These are phyloP conservation scores for Mycena albidolilacea DNA, from an alignment of 768 basidiomycete genomes.

Conservation along the genomic window DNA sequence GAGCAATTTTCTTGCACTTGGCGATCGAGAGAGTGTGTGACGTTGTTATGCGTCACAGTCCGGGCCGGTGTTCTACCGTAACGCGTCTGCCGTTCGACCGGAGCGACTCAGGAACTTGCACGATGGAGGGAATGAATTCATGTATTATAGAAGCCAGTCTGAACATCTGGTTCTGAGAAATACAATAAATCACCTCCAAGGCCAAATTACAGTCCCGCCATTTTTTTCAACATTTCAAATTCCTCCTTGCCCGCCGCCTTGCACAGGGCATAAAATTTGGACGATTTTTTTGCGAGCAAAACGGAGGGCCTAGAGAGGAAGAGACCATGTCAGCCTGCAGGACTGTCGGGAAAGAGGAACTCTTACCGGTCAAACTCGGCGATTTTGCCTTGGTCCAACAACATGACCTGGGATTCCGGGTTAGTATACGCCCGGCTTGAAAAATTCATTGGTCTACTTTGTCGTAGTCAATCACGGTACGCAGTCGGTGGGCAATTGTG, in stretches of 20 bases:
- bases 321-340: too few species aligned
- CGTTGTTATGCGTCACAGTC: too few species aligned
- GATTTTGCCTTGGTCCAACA: constrained; percentile 78
- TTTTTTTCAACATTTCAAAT: constrained; percentile 75
- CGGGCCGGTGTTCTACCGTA: too few species aligned
- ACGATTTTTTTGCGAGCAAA: constrained; percentile 68
- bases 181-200: too few species aligned
- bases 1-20: too few species aligned
- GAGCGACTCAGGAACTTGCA: too few species aligned
- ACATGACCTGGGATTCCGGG: constrained; percentile 69
- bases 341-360: too few species aligned
- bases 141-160: too few species aligned
- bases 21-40: too few species aligned
- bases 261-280: constrained; percentile 78
- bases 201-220: constrained; percentile 64
- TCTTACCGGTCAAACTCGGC: not conserved
- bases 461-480: constrained; percentile 89
- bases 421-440: not conserved
- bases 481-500: constrained; percentile 86
- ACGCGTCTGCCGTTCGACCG: too few species aligned
- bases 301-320: constrained; percentile 34
- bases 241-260: constrained; percentile 84
- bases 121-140: too few species aligned
- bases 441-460: constrained; percentile 62
- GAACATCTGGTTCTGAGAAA: too few species aligned